Evolutionary conservation across 2,329 filamentous ascomycete genomes (phyloP).

Genomic region (Bipolaris gigantea): DNA sequence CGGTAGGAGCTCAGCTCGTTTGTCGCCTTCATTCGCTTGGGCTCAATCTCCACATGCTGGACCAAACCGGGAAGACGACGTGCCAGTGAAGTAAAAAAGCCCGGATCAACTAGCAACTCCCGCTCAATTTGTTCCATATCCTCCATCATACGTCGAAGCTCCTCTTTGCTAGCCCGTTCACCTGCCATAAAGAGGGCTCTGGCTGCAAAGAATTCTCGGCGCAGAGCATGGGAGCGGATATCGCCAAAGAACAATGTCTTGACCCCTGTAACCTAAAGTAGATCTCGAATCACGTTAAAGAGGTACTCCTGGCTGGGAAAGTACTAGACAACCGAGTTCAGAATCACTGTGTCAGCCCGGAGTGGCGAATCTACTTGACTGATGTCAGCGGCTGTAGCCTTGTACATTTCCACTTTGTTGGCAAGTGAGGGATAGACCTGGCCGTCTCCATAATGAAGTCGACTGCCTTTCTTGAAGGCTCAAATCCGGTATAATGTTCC

Average conservation of each 20-base stretch:
- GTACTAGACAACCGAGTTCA: conserved; percentile 16
- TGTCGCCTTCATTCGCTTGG: conserved; percentile 13
- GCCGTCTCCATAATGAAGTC: conserved; percentile 3
- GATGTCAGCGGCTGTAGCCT: neutral
- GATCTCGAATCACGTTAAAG: neutral
- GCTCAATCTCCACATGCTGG: conserved; percentile 12
- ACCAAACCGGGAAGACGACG: neutral
- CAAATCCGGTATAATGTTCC: conserved; percentile 6
- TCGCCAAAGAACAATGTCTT: conserved; percentile 9
- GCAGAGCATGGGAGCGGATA: conserved; percentile 6
- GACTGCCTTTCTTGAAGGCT: conserved; percentile 5
- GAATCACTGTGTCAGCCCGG: neutral
- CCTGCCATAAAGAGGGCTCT: conserved; percentile 3
- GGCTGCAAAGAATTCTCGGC: conserved; percentile 5
- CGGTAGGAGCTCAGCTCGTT: conserved; percentile 16
- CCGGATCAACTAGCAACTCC: conserved; percentile 12
- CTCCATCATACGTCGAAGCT: neutral
- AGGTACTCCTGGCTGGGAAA: conserved; percentile 17
- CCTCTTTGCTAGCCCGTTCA: neutral
- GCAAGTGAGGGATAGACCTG: conserved; percentile 2
- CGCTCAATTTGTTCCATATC: conserved; percentile 5
- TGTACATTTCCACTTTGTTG: conserved; percentile 4
- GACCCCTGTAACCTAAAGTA: neutral
- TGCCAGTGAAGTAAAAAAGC: conserved; percentile 6
- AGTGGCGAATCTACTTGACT: neutral